Conservation (phyloP, 78 protist species). For the Trichosphaerium sp. region DNA sequence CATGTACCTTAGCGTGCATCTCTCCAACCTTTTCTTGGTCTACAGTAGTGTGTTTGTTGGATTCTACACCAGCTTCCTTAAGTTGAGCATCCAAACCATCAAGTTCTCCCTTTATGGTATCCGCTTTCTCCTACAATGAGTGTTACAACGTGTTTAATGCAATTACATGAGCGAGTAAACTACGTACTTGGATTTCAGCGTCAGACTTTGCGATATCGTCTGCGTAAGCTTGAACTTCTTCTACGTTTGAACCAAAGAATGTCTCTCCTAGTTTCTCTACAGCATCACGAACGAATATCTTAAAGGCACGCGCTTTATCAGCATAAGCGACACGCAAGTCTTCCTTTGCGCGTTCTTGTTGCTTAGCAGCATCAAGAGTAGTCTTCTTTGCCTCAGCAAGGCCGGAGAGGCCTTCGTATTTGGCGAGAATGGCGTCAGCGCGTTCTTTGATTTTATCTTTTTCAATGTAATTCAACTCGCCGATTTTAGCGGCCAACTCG, state of each 20-base stretch:
- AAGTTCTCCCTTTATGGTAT: no score
- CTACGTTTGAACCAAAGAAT: neutral
- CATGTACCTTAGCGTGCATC: no score
- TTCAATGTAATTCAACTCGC: neutral
- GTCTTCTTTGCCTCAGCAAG: neutral
- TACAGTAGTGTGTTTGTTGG: no score
- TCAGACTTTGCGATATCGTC: no score
- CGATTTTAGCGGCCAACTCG: neutral
- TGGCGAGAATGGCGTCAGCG: neutral
- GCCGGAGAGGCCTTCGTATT: neutral
- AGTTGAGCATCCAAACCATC: no score
- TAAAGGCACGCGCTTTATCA: neutral
- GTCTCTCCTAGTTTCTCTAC: neutral
- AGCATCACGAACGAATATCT: neutral
- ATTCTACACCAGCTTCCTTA: no score
- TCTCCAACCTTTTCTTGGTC: no score
- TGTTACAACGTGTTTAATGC: no score
- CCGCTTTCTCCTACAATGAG: no score
- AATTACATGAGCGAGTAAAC: no score
- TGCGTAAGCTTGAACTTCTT: neutral
- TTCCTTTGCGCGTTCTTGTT: neutral
- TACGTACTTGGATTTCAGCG: no score
- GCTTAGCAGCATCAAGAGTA: neutral
- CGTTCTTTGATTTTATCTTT: neutral
- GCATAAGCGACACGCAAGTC: neutral